Percentiles rank a stretch among this genome's conserved stretches.
Evolutionary conservation across 139 green algal genomes (phyloP).

Genomic region (Tetratostichococcus sp.): DNA sequence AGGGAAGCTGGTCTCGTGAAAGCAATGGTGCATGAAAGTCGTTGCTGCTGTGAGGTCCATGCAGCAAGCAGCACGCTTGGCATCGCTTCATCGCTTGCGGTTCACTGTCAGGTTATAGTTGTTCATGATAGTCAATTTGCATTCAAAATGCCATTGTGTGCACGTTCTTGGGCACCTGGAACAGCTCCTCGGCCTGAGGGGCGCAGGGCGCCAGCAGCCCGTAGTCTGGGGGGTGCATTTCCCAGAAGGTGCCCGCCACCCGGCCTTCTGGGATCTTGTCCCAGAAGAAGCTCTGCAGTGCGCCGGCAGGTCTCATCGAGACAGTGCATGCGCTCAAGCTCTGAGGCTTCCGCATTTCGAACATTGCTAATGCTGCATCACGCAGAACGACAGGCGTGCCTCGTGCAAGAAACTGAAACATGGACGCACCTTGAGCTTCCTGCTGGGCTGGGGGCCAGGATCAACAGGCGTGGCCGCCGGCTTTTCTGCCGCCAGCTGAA

Average conservation of each 20-base stretch:
- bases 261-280: constrained; percentile 34
- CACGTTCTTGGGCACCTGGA: constrained; percentile 1
- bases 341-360: too few relatives aligned
- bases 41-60: too few relatives aligned
- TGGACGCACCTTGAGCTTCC: constrained; percentile 14
- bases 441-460: constrained; percentile 13
- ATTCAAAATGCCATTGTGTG: too few relatives aligned
- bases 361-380: too few relatives aligned
- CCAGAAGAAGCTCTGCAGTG: constrained; percentile 28
- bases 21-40: background rate
- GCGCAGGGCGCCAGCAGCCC: constrained; percentile 2
- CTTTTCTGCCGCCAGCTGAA: background rate
- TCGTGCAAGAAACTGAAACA: background rate
- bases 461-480: background rate
- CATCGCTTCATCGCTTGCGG: too few relatives aligned
- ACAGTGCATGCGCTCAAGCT: too few relatives aligned
- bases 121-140: too few relatives aligned
- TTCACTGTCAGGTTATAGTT: too few relatives aligned
- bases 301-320: too few relatives aligned
- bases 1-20: too few relatives aligned
- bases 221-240: constrained; percentile 17
- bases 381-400: background rate
- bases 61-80: too few relatives aligned
- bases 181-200: constrained; percentile 20
- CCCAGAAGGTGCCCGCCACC: constrained; percentile 37